Percentiles rank a stretch among this genome's conserved stretches.
Evolutionary conservation across 768 basidiomycete species (phyloP).

Genomic region (Pleurotus djamor): DNA sequence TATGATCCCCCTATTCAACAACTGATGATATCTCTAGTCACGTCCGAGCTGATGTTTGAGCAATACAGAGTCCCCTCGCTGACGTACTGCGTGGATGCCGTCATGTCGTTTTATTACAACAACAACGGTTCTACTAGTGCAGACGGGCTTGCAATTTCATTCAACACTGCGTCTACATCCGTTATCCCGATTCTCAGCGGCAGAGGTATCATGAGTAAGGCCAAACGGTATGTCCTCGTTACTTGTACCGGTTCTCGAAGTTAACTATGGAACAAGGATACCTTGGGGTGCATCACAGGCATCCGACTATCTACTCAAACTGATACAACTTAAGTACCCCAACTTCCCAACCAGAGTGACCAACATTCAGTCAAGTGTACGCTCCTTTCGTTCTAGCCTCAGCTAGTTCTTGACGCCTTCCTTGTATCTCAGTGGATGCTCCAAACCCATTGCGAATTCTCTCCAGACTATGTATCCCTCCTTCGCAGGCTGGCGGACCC

Average conservation of each 20-base stretch:
- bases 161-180: conserved; percentile 90
- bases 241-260: background rate
- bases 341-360: conserved; percentile 88
- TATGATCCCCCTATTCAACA: background rate
- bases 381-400: conserved; percentile 14
- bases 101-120: conserved; percentile 93
- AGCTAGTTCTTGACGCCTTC: too few species aligned
- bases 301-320: conserved; percentile 88
- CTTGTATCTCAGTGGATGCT: conserved; percentile 21
- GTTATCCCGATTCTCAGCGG: conserved; percentile 87
- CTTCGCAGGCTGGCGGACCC: conserved; percentile 74
- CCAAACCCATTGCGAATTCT: conserved; percentile 81
- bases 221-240: conserved; percentile 64
- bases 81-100: conserved; percentile 83
- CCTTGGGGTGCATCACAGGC: conserved; percentile 93
- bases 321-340: conserved; percentile 94
- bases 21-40: conserved; percentile 53
- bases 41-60: conserved; percentile 96
- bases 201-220: conserved; percentile 77
- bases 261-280: conserved; percentile 49
- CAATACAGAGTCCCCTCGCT: conserved; percentile 84
- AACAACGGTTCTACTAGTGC: conserved; percentile 35
- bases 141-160: conserved; percentile 86
- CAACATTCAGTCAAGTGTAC: conserved; percentile 70
- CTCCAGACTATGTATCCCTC: conserved; percentile 69